These are phyloP conservation scores for Perkinsus olseni DNA, from an alignment of 169 alveolate genomes.

Conservation along the genomic window DNA sequence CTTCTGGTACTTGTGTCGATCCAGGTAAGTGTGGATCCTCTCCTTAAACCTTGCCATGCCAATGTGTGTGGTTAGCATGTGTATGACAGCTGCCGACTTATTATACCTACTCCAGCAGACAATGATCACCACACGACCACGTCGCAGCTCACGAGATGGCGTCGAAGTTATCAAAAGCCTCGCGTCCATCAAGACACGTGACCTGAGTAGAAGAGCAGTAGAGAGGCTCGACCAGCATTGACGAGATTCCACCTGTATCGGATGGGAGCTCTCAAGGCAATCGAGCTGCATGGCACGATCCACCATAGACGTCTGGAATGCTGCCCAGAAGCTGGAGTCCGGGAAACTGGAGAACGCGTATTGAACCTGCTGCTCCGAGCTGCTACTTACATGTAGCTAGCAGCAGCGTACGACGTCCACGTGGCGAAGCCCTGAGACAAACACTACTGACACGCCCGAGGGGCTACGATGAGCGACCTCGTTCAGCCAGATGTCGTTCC, in stretches of 20 bases:
- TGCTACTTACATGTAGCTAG: not conserved
- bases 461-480: constrained; percentile 19
- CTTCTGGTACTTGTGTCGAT: not conserved
- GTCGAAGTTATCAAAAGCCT: not conserved
- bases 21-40: not conserved
- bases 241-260: not conserved
- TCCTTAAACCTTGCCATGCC: not conserved
- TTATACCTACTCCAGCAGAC: not conserved
- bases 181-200: not conserved
- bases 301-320: not conserved
- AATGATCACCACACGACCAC: not conserved
- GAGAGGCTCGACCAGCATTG: not conserved
- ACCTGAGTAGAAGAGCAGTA: not conserved
- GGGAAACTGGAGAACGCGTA: not conserved
- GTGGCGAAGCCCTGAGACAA: not conserved
- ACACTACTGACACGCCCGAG: not conserved
- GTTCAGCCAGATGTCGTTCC: constrained; percentile 75
- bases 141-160: not conserved
- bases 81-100: not conserved
- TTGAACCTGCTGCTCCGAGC: not conserved
- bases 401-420: not conserved
- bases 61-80: not conserved
- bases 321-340: not conserved
- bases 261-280: not conserved
- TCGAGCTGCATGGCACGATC: not conserved